A percentile compares a stretch with the other conserved stretches of the same genome.
Evolutionary conservation across 305 asterid genomes (phyloP).

Genomic region (Solanum aculeatissimum): DNA sequence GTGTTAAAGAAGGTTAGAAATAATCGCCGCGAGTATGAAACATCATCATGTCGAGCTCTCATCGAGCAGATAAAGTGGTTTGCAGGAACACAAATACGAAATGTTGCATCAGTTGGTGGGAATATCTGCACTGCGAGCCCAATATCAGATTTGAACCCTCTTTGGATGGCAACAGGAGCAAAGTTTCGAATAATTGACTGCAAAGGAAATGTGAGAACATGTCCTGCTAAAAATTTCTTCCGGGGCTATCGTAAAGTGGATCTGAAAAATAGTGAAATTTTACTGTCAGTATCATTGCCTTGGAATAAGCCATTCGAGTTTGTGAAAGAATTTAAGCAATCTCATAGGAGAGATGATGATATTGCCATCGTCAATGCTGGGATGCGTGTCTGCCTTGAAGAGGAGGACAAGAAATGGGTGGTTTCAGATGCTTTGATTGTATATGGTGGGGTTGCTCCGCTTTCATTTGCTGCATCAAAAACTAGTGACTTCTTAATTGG

Average conservation of each 20-base stretch:
- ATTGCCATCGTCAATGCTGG: slow-evolving; percentile 95
- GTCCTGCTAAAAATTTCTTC: slow-evolving; percentile 61
- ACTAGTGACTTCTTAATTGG: slow-evolving; percentile 58
- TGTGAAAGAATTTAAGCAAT: slow-evolving; percentile 90
- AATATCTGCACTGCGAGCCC: slow-evolving; percentile 98
- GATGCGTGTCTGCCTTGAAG: slow-evolving; percentile 65
- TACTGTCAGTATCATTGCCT: slow-evolving; percentile 71
- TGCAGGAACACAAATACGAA: slow-evolving; percentile 89
- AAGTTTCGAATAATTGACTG: slow-evolving; percentile 47
- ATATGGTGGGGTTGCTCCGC: slow-evolving; percentile 92
- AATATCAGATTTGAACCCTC: slow-evolving; percentile 91
- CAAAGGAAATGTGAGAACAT: slow-evolving; percentile 50
- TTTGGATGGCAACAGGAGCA: slow-evolving; percentile 88
- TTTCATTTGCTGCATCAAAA: slow-evolving; percentile 45
- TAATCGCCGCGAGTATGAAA: slow-evolving; percentile 43
- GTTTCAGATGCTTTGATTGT: slow-evolving; percentile 69
- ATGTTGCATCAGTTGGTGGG: slow-evolving; percentile 86
- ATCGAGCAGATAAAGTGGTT: slow-evolving; percentile 84
- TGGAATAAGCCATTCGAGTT: slow-evolving; percentile 61
- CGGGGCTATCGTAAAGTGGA: slow-evolving; percentile 83
- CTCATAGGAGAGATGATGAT: slow-evolving; percentile 94
- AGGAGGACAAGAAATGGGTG: slow-evolving; percentile 50
- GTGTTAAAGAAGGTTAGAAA: slow-evolving; percentile 31
- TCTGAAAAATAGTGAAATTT: slow-evolving; percentile 59
- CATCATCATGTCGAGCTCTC: slow-evolving; percentile 72